Percentiles rank a stretch among this genome's conserved stretches.
Evolutionary conservation across 148 eudicot species (phyloP).

Genomic region (Rhododendron vialii): DNA sequence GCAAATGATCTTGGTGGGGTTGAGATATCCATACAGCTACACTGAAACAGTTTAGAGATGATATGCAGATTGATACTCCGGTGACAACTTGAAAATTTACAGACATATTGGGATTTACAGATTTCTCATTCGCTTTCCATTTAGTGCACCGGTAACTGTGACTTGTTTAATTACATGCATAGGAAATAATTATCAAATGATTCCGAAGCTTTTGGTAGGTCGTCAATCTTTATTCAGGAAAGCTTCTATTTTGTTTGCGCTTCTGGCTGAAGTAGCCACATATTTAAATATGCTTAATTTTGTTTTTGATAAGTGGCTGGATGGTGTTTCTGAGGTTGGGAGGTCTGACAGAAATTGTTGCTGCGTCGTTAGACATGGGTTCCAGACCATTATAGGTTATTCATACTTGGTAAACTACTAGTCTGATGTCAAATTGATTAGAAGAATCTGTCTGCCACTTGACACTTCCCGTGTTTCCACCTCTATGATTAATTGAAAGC

Average conservation of each 20-base stretch:
- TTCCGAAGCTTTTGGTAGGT: background rate
- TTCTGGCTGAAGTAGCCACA: background rate
- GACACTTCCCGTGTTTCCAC: background rate
- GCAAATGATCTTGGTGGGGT: background rate
- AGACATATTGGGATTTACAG: background rate
- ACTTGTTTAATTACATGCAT: background rate
- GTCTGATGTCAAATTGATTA: background rate
- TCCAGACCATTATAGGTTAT: background rate
- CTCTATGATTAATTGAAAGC: background rate
- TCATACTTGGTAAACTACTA: background rate
- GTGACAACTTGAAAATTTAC: background rate
- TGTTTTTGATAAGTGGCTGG: background rate
- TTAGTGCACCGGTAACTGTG: background rate
- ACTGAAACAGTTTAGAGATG: background rate
- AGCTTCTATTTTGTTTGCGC: background rate
- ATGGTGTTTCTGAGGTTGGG: background rate
- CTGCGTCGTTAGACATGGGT: background rate
- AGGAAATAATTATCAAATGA: background rate
- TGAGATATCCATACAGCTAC: background rate
- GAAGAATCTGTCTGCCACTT: background rate
- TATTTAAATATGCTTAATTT: background rate
- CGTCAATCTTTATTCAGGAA: background rate
- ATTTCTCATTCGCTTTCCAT: background rate
- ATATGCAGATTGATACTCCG: background rate
- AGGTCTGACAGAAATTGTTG: background rate